phyloP scores from a whole-genome alignment of 192 early-diverging fungal species.

The Lobosporangium transversale region DNA sequence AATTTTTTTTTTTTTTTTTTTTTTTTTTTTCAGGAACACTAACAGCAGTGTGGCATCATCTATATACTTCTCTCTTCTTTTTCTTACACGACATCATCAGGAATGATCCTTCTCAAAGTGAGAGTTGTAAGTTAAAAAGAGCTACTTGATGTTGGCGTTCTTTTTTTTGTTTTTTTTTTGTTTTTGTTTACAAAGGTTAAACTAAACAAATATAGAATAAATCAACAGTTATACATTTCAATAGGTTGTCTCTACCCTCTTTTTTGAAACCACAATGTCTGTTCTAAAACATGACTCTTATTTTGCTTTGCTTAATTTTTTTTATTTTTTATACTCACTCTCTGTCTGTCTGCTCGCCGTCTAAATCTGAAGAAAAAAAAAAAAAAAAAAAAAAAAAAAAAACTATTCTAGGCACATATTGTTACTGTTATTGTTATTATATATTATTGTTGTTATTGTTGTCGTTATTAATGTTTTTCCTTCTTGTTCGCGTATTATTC shows the following conservation, averaged over 20 bases:
- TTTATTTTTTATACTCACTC: too few relatives aligned
- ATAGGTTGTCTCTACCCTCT: not conserved
- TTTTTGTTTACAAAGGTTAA: not conserved
- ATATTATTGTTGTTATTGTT: too few relatives aligned
- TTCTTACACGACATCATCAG: not conserved
- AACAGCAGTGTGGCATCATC: too few relatives aligned
- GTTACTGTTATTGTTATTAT: too few relatives aligned
- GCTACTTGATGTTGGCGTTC: not conserved
- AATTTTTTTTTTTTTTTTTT: slow-evolving; percentile 1
- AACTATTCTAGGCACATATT: not conserved
- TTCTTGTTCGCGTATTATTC: too few relatives aligned
- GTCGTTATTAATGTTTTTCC: too few relatives aligned
- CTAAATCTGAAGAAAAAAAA: too few relatives aligned
- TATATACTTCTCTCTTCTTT: not conserved
- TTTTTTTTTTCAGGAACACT: not conserved
- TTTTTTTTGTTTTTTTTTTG: not conserved
- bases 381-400: not conserved
- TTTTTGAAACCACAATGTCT: not conserved
- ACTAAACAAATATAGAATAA: not conserved
- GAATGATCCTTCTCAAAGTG: not conserved
- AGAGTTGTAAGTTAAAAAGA: not conserved
- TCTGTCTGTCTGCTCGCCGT: too few relatives aligned
- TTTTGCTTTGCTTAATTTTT: too few relatives aligned
- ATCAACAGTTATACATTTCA: not conserved
- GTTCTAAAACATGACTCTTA: too few relatives aligned